phyloP scores from a whole-genome alignment of 371 early-diverging fungal genomes.

The Mucor plumbeus region DNA sequence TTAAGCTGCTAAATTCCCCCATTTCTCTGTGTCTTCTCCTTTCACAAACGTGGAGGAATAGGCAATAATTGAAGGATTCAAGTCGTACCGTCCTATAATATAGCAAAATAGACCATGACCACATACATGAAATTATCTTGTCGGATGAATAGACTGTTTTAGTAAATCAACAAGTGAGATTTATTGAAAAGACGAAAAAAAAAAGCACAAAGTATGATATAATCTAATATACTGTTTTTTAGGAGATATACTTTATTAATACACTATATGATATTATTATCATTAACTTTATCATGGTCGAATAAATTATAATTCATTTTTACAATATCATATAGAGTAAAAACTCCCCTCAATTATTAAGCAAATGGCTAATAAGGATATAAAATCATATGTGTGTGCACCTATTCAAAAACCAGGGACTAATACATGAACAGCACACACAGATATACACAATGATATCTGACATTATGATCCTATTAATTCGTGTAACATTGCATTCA shows the following conservation, averaged over 20 bases:
- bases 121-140: constrained; percentile 4
- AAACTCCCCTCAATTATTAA: neutral
- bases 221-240: neutral
- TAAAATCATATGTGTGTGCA: neutral
- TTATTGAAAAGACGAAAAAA: neutral
- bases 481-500: constrained; percentile 10
- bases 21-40: neutral
- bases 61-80: neutral
- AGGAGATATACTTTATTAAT: neutral
- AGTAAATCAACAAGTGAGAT: neutral
- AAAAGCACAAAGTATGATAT: too few relatives aligned
- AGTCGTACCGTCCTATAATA: neutral
- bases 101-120: constrained; percentile 8
- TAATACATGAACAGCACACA: neutral
- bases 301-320: neutral
- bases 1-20: neutral
- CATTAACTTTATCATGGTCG: neutral
- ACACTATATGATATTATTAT: neutral
- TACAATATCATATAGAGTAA: neutral
- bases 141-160: constrained; percentile 3
- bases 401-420: neutral
- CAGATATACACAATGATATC: neutral
- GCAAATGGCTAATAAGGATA: neutral
- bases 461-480: constrained; percentile 6
- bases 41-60: constrained; percentile 16